Evolutionary conservation across 2,329 filamentous ascomycete species (phyloP).

Genomic region (Alternaria hordeiaustralica): DNA sequence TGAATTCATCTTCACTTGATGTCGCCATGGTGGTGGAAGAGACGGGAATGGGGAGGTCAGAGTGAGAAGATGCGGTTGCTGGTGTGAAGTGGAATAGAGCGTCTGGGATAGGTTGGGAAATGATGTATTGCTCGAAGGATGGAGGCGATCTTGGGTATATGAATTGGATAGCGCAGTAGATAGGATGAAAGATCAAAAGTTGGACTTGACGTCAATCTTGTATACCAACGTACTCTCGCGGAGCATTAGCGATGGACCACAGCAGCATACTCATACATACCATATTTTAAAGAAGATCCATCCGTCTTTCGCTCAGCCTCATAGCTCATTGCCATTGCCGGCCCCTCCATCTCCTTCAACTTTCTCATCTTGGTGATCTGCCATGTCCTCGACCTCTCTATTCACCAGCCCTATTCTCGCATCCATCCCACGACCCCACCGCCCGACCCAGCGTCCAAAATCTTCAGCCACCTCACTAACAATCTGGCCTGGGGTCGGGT

Average conservation of each 20-base stretch:
- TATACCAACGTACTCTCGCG: background rate
- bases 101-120: background rate
- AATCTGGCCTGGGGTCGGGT: background rate
- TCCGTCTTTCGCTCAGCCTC: background rate
- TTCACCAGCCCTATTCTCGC: background rate
- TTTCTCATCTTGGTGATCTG: background rate
- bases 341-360: background rate
- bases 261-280: background rate
- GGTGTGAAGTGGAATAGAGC: fast-evolving
- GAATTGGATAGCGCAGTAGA: background rate
- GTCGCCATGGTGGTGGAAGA: background rate
- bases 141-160: too few relatives aligned
- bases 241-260: background rate
- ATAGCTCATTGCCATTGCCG: background rate
- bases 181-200: background rate
- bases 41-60: background rate
- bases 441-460: background rate
- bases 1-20: background rate
- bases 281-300: background rate
- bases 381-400: background rate
- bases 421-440: background rate
- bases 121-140: background rate
- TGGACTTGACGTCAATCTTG: background rate
- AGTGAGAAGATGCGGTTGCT: background rate
- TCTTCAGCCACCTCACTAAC: background rate